Percentiles rank a stretch among this genome's conserved stretches.
Conservation (phyloP, 805 yeast species). For the Nakazawaea populi region DNA sequence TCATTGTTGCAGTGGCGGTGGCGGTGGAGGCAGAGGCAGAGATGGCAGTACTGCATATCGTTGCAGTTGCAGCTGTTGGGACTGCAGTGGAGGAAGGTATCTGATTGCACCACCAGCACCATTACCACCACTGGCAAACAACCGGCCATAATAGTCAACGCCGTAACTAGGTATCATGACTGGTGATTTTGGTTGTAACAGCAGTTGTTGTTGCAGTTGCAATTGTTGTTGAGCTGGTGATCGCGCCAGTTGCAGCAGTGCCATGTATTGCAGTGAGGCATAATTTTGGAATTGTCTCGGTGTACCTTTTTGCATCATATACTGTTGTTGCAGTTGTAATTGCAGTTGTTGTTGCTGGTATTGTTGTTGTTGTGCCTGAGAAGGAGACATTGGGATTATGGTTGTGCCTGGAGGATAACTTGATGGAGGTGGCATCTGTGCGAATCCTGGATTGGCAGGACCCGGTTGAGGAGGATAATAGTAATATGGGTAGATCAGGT, state of each 20-base stretch:
- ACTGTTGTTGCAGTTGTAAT: constrained; percentile 9
- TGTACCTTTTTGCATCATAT: constrained; percentile 1
- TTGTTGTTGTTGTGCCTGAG: constrained; percentile 4
- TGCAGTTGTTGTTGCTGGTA: constrained; percentile 8
- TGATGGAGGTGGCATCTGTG: neutral
- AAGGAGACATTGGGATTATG: neutral
- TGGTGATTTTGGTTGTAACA: constrained; percentile 4
- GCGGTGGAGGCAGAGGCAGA: constrained; percentile 1
- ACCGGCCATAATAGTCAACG: neutral
- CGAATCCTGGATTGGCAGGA: neutral
- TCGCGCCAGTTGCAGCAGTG: constrained; percentile 5
- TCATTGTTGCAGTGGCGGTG: neutral
- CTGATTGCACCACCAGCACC: neutral
- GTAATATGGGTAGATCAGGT: constrained; percentile 5
- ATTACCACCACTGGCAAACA: neutral
- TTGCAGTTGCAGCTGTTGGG: neutral
- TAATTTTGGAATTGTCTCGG: neutral
- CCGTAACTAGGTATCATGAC: constrained; percentile 1
- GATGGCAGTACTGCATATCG: neutral
- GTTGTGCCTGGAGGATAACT: constrained; percentile 5
- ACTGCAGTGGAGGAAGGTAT: neutral
- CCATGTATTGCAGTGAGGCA: constrained; percentile 9
- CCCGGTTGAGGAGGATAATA: constrained; percentile 7
- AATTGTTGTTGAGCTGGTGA: neutral
- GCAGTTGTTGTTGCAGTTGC: constrained; percentile 9